Evolutionary conservation across 2,329 filamentous ascomycete species (phyloP).

Genomic region (Beauveria sp.): DNA sequence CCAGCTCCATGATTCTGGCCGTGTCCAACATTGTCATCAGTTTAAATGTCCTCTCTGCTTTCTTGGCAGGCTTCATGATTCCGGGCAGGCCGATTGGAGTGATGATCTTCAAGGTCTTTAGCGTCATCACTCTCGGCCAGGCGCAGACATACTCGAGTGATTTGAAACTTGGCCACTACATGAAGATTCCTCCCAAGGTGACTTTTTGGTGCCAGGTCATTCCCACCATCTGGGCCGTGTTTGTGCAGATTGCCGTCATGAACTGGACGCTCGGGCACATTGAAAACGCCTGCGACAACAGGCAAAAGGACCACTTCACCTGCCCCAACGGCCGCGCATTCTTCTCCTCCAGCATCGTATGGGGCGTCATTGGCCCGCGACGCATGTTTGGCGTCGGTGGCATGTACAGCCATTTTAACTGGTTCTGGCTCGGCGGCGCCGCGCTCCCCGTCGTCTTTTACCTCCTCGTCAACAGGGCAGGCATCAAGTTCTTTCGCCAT

Average conservation of each 20-base stretch:
- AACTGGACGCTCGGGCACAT: slow-evolving; percentile 40
- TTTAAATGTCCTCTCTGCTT: slow-evolving; percentile 33
- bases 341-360: slow-evolving; percentile 48
- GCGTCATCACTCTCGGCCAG: slow-evolving; percentile 26
- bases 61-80: slow-evolving; percentile 22
- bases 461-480: slow-evolving; percentile 23
- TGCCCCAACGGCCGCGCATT: slow-evolving; percentile 32
- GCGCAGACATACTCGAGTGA: slow-evolving; percentile 38
- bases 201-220: slow-evolving; percentile 31
- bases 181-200: slow-evolving; percentile 38
- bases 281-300: slow-evolving; percentile 33
- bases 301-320: slow-evolving; percentile 22
- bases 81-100: slow-evolving; percentile 18
- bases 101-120: slow-evolving; percentile 21
- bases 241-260: slow-evolving; percentile 39
- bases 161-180: slow-evolving; percentile 42
- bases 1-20: slow-evolving; percentile 23
- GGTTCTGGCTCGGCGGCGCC: slow-evolving; percentile 46
- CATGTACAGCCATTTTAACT: slow-evolving; percentile 43
- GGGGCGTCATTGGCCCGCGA: slow-evolving; percentile 49
- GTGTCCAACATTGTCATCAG: slow-evolving; percentile 29
- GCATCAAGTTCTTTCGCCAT: slow-evolving; percentile 33
- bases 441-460: slow-evolving; percentile 41
- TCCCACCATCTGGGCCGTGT: slow-evolving; percentile 34
- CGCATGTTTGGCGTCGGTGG: slow-evolving; percentile 46